Evolutionary conservation across 805 yeast genomes (phyloP), one percentile per base, ranked within the genome.

Genomic region (Maudiozyma turicensis): DNA sequence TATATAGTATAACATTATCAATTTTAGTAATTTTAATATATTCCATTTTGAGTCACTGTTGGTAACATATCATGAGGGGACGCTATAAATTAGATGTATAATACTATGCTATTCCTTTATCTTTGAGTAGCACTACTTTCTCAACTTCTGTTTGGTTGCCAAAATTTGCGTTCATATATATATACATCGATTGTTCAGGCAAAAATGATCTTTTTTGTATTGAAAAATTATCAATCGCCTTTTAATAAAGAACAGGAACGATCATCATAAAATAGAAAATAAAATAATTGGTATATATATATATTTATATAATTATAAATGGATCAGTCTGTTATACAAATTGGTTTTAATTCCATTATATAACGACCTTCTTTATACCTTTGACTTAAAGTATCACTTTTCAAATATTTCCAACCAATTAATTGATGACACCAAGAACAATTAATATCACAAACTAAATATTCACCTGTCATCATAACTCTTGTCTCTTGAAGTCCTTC

Each of bases 361-460:
- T 64, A 81, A 53, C 75, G 72, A 8, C 84, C 83, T 55, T 79
- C 85, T 59, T 82, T 82, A 59, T 76, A 81, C 51, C 69, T 67
- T 65, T 80, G 82, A 14, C 68, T 62, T 28, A 55, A 56, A 33
- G 66, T 61, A 34, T 69, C 71, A 39, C 82, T 73, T 54, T 68
- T 69, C 43, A 80, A 58, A 57, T 82, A 82, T 53, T 74, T 75
- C 88, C 88, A 82, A 2, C 88, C 88, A n/a, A 82, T 66, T 47
- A 74, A 63, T 8, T 64, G 60, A 46, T 67, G 66, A 58, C 88
- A 82, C 56, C 74, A 77, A 43, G 73, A 75, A 57, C 88, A 82
- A 33, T 58, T 55, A 29, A 81, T 72, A 57, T 80, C 82, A 50
- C 80, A 74, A 2, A 82, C 84, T 0, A 70, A 57, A 55, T 80